Evolutionary conservation across 1,139 yeast genomes (phyloP), one percentile per base, ranked within the genome.

Genomic region (Trichomonascaceae sp.): DNA sequence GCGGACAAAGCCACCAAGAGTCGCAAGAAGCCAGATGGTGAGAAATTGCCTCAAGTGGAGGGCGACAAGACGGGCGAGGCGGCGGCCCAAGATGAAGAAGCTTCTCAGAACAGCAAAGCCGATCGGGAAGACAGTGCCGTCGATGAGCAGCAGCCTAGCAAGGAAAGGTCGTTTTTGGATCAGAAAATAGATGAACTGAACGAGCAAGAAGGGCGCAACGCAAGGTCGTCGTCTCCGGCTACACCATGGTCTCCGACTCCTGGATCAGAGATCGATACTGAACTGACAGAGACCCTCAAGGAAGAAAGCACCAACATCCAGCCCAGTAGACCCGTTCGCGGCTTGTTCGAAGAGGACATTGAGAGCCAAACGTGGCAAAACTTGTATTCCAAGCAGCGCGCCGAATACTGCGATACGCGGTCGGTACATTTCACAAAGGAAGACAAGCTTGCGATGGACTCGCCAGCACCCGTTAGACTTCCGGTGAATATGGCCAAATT

Each of bases 351-450:
- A 32, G 58, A 64, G 38, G 76, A 76, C 47, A 65, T 76, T 23
- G 92, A 81, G 49, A 56, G 74, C 32, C 79, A 78, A 37, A 74
- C 84, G 0, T 85, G 95, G 94, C 78, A 79, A 46, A 71, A 73
- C 9, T 56, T 79, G 15, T 82, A 93, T 1, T 81, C 94, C 1
- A 78, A 77, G 40, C 71, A 81, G 0, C 63, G 95, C 38, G 82
- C 92, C 5, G 74, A 77, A 37, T 71, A 81, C 41, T 77, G 94
- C 52, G 60, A 74, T 23, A 68, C 69, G 37, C 68, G 96, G 46
- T 67, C 84, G 0, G 72, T 67, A 5, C 58, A 84, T 33, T 85
- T 87, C 47, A 26, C 25, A n/a, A 70, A 67, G 26, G 66, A 69
- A 13, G 59, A 64, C 43, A 67, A 64, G 37, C 55, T 87, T 9